A percentile compares a stretch with the other conserved stretches of the same genome.
Evolutionary conservation across 768 basidiomycete genomes (phyloP).

Genomic region (Russula virescens): DNA sequence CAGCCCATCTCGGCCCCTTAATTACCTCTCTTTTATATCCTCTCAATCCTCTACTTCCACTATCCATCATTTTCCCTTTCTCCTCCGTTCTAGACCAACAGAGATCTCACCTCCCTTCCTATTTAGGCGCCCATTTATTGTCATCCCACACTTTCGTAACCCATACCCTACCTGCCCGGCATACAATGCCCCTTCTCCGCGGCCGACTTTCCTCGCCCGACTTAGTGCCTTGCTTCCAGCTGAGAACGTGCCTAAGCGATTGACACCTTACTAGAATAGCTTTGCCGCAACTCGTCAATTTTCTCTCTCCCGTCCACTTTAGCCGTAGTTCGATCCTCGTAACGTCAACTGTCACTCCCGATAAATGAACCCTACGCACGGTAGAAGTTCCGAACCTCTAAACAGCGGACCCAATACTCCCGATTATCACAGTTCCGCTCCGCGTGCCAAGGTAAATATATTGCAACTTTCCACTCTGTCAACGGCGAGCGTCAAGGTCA

Average conservation of each 20-base stretch:
- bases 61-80: no score
- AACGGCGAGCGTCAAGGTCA: neutral
- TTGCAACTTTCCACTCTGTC: no score
- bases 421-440: neutral
- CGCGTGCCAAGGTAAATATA: neutral
- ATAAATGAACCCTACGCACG: neutral
- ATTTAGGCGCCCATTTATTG: neutral
- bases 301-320: neutral
- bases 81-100: neutral
- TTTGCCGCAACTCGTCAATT: neutral
- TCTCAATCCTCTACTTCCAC: no score
- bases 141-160: no score
- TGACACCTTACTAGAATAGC: neutral
- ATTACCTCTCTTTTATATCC: neutral
- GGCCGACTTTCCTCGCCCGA: neutral
- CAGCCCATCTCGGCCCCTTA: slow-evolving; percentile 10
- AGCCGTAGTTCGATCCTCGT: neutral
- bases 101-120: no score
- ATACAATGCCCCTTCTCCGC: neutral
- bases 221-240: neutral
- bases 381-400: neutral
- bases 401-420: neutral
- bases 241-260: neutral
- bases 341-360: neutral
- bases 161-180: no score